phyloP scores from a whole-genome alignment of 2,329 filamentous ascomycete species.

The Hypoxylon sp. region DNA sequence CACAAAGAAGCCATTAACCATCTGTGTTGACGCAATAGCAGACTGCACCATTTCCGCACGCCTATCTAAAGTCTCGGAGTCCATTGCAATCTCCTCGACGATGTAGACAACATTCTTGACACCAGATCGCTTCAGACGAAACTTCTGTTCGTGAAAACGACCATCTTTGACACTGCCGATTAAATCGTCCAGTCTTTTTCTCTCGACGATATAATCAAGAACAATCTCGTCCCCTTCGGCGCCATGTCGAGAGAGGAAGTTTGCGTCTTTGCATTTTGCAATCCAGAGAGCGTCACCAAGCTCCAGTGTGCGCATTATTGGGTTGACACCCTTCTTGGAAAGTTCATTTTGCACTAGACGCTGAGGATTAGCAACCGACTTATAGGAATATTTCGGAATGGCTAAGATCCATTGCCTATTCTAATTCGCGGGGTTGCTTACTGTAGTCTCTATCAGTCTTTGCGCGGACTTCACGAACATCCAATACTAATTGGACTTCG shows the following conservation, averaged over 20 bases:
- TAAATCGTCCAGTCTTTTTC: slow-evolving; percentile 84
- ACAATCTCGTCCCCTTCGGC: slow-evolving; percentile 78
- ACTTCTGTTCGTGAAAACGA: slow-evolving; percentile 88
- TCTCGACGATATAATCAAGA: slow-evolving; percentile 84
- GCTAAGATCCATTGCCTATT: not conserved
- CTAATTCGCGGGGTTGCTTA: slow-evolving; percentile 16
- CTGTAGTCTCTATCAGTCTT: slow-evolving; percentile 81
- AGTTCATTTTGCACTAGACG: slow-evolving; percentile 75
- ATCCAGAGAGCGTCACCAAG: slow-evolving; percentile 86
- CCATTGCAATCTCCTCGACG: slow-evolving; percentile 79
- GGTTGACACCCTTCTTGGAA: slow-evolving; percentile 73
- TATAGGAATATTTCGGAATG: not conserved
- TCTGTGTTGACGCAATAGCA: slow-evolving; percentile 82
- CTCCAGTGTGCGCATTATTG: slow-evolving; percentile 77
- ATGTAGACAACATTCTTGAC: slow-evolving; percentile 84
- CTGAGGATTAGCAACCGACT: slow-evolving; percentile 13
- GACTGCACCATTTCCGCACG: slow-evolving; percentile 79
- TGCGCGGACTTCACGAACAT: slow-evolving; percentile 80
- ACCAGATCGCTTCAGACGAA: slow-evolving; percentile 79
- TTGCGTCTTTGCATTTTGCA: slow-evolving; percentile 76
- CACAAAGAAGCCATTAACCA: slow-evolving; percentile 83
- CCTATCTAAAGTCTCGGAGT: slow-evolving; percentile 66
- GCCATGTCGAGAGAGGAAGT: slow-evolving; percentile 69
- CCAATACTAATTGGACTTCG: slow-evolving; percentile 79
- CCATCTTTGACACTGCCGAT: slow-evolving; percentile 86